Evolutionary conservation across 2,329 filamentous ascomycete species (phyloP).

Genomic region (Nemania sp.): DNA sequence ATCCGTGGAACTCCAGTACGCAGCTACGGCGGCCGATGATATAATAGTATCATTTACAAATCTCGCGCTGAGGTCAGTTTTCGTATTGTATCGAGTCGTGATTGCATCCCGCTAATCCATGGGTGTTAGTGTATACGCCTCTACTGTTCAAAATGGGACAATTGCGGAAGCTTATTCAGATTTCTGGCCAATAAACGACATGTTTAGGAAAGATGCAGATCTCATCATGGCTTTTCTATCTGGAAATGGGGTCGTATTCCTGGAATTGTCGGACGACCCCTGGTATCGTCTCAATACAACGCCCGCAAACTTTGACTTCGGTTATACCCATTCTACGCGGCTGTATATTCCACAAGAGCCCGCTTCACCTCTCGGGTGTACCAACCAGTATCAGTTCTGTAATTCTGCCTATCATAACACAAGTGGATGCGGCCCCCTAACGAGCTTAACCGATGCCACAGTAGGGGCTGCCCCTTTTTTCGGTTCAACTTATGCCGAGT

Average conservation of each 20-base stretch:
- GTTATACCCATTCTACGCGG: no score
- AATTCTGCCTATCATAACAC: not conserved
- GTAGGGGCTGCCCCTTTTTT: slow-evolving; percentile 9
- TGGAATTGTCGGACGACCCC: slow-evolving; percentile 29
- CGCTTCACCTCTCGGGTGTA: slow-evolving; percentile 7
- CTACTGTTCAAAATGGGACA: not conserved
- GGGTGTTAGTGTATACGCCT: not conserved
- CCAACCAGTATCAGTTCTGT: slow-evolving; percentile 22
- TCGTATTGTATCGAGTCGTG: not conserved
- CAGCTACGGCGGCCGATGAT: not conserved
- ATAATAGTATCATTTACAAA: not conserved
- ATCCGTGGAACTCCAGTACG: slow-evolving; percentile 11
- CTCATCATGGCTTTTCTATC: slow-evolving; percentile 39
- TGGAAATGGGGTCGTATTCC: slow-evolving; percentile 15
- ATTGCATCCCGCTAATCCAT: not conserved
- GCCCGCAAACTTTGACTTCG: no score
- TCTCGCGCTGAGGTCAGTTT: not conserved
- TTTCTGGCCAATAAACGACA: not conserved
- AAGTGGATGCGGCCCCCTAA: slow-evolving; percentile 11
- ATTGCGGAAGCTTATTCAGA: not conserved
- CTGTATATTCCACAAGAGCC: slow-evolving; percentile 2
- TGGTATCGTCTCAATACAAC: slow-evolving; percentile 18
- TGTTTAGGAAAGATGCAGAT: slow-evolving; percentile 20
- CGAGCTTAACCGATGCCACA: not conserved
- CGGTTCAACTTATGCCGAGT: not conserved